Evolutionary conservation across 1,284 basidiomycete species (phyloP), one percentile per base, ranked within the genome.

Genomic region (Moesziomyces sp.): DNA sequence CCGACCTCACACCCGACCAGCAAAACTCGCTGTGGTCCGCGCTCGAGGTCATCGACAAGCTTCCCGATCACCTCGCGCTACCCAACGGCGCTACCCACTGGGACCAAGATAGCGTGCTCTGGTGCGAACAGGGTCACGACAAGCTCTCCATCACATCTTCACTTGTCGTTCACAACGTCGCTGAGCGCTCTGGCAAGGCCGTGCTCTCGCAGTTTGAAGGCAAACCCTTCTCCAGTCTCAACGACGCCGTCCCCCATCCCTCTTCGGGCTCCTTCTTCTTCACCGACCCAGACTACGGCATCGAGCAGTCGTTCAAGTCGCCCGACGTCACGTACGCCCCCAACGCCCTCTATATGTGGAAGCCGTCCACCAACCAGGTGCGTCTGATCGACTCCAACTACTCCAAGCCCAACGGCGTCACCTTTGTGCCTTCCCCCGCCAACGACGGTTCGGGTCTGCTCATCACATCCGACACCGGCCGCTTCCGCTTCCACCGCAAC

Each of bases 221-320:
- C 30, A 69, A 63, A 42, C 66, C 66, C 3, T 76, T 76, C 52
- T 76, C 74, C 19, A 76, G 74, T 59, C 59, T 76, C 50, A 76
- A 76, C 51, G 74, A 76, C 35, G 56, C 53, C 8, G 71, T 76
- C 46, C 63, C 57, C 34, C 74, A 76, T 30, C 56, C 67, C 8
- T 58, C 61, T n/a, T 67, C 58, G 16, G 63, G 71, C 18, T 58
- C 55, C 21, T 50, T 76, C 49, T 74, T 76, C 43, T 76, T 76
- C 56, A 76, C 74, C 24, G 74, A 76, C 44, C 74, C 74, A 19
- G 74, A 76, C 55, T 76, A 76, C 53, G 74, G 74, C 45, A 62
- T 76, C 26, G 74, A 70, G 60, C 74, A 76, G 50, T 60, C 54
- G 18, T 76, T 74, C 62, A 74, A 70, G 52, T 42, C 57, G 16